phyloP scores from a whole-genome alignment of 768 basidiomycete genomes.

The Leucosporidium yakuticum region DNA sequence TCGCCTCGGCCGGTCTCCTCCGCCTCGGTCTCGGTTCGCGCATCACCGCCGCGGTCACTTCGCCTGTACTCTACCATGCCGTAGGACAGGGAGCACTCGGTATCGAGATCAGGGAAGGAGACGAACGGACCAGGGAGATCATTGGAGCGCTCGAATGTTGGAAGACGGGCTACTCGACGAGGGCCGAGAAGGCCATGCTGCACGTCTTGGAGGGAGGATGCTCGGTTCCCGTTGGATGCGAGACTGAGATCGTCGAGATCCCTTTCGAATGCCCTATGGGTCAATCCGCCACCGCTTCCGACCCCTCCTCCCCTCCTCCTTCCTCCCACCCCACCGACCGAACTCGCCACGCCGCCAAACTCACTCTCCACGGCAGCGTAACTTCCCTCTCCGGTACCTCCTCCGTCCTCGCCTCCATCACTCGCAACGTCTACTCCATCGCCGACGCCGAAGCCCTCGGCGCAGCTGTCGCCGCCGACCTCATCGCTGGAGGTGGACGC shows the following conservation, averaged over 20 bases:
- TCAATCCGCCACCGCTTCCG: neutral
- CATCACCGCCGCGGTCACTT: slow-evolving; percentile 63
- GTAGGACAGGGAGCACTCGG: slow-evolving; percentile 92
- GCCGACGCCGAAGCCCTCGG: slow-evolving; percentile 68
- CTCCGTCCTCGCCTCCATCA: slow-evolving; percentile 64
- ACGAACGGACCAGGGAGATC: slow-evolving; percentile 62
- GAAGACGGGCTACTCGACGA: slow-evolving; percentile 67
- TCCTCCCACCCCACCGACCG: too few relatives aligned
- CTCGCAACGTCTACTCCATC: slow-evolving; percentile 50
- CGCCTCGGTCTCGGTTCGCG: slow-evolving; percentile 61
- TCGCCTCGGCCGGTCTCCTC: slow-evolving; percentile 88
- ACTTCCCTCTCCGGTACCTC: slow-evolving; percentile 68
- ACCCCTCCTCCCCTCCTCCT: neutral
- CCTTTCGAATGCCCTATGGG: neutral
- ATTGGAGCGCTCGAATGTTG: slow-evolving; percentile 67
- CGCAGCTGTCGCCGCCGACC: slow-evolving; percentile 54
- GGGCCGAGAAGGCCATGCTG: slow-evolving; percentile 81
- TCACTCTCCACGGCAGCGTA: slow-evolving; percentile 73
- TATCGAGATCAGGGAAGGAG: slow-evolving; percentile 58
- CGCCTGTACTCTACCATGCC: slow-evolving; percentile 75
- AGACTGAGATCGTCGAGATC: slow-evolving; percentile 42
- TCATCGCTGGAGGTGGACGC: slow-evolving; percentile 67
- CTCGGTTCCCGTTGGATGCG: slow-evolving; percentile 91
- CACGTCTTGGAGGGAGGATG: slow-evolving; percentile 90
- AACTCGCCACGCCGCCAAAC: slow-evolving; percentile 36